Evolutionary conservation across 2,329 filamentous ascomycete species (phyloP).

Genomic region (Leptographium galeiforme): DNA sequence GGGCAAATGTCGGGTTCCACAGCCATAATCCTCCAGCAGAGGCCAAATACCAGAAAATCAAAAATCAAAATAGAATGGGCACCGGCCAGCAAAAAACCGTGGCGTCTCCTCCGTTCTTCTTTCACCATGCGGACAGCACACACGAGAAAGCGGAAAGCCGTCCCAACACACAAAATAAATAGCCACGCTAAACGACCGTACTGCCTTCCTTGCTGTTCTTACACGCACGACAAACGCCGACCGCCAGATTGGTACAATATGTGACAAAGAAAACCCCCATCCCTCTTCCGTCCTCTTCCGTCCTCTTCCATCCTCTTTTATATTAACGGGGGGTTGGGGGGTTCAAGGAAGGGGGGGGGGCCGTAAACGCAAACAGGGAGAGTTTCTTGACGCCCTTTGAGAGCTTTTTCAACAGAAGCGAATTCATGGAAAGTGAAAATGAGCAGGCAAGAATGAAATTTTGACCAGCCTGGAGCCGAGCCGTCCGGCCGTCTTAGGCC

Average conservation of each 20-base stretch:
- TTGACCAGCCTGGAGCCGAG: not conserved
- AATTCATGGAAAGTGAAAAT: not conserved
- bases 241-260: not conserved
- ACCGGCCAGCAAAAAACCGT: too few relatives aligned
- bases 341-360: not conserved
- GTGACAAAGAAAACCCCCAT: not conserved
- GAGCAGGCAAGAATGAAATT: too few relatives aligned
- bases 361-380: not conserved
- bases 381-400: not conserved
- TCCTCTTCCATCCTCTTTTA: not conserved
- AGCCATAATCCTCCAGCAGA: too few relatives aligned
- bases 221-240: not conserved
- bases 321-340: not conserved
- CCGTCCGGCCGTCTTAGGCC: too few relatives aligned
- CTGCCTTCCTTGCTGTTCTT: not conserved
- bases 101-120: too few relatives aligned
- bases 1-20: too few relatives aligned
- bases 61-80: not conserved
- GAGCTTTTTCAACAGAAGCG: not conserved
- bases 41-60: not conserved
- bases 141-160: not conserved
- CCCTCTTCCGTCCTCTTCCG: not conserved
- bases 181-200: not conserved
- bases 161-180: not conserved
- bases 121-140: not conserved